Percentiles rank a stretch among this genome's conserved stretches.
Conservation (phyloP, 2,329 filamentous ascomycete species). For the Hyphodiscus sp. region DNA sequence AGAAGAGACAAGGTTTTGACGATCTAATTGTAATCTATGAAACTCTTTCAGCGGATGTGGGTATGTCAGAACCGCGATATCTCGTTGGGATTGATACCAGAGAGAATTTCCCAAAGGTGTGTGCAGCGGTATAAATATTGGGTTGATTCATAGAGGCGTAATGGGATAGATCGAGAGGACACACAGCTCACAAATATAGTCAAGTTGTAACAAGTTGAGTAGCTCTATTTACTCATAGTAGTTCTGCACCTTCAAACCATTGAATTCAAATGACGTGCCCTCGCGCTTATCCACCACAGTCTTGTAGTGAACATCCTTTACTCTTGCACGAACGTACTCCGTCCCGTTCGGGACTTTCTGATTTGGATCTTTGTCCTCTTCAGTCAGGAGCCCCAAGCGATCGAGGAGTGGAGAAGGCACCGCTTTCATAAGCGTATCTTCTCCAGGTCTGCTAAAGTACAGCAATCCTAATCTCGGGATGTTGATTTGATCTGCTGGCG, state of each 20-base stretch:
- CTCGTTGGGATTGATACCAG: too few species aligned
- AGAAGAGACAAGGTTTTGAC: too few species aligned
- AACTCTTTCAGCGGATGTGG: too few species aligned
- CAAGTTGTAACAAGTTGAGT: too few species aligned
- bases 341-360: constrained; percentile 34
- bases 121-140: too few species aligned
- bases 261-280: constrained; percentile 39
- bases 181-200: too few species aligned
- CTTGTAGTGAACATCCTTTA: constrained; percentile 41
- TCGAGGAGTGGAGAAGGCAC: constrained; percentile 33
- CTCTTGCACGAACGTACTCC: constrained; percentile 40
- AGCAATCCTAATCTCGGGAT: constrained; percentile 42
- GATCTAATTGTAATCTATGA: too few species aligned
- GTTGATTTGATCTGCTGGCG: constrained; percentile 38
- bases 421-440: constrained; percentile 26
- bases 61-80: too few species aligned
- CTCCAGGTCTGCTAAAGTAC: constrained; percentile 33
- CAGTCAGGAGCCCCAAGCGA: constrained; percentile 33
- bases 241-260: constrained; percentile 34
- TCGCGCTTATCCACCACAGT: constrained; percentile 37
- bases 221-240: constrained; percentile 23
- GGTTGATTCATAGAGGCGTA: too few species aligned
- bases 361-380: constrained; percentile 34
- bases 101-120: too few species aligned
- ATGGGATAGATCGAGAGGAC: too few species aligned